Conservation (phyloP, 2,329 filamentous ascomycete species). For the Monilinia aucupariae region DNA sequence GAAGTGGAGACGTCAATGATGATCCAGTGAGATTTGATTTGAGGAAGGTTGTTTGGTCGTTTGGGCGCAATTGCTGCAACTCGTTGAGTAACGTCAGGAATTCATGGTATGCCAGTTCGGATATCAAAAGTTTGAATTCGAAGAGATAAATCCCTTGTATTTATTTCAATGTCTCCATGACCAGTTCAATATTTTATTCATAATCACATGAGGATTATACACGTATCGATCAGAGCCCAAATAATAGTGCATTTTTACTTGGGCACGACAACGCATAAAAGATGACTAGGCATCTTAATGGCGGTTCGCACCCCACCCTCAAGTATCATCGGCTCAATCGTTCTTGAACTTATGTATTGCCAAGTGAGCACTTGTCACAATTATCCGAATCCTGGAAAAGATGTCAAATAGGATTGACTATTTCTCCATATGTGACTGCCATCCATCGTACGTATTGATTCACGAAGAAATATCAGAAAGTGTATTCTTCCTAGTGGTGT, state of each 20-base stretch:
- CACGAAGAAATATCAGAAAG: neutral
- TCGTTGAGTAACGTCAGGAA: neutral
- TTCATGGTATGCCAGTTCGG: neutral
- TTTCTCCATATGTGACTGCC: too few species aligned
- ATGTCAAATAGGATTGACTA: neutral
- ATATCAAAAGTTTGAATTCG: conserved; percentile 8
- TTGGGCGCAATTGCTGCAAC: neutral
- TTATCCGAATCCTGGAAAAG: neutral
- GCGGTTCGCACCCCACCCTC: conserved; percentile 5
- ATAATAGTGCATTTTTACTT: conserved; percentile 7
- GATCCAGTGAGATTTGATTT: neutral
- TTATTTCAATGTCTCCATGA: neutral
- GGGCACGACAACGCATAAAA: conserved; percentile 10
- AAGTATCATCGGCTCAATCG: neutral
- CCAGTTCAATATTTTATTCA: neutral
- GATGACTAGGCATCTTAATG: neutral
- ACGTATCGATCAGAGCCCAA: conserved; percentile 13
- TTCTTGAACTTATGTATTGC: neutral
- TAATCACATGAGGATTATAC: conserved; percentile 2
- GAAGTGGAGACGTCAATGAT: neutral
- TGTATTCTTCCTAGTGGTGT: too few species aligned
- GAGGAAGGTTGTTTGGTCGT: neutral
- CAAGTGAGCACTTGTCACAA: neutral
- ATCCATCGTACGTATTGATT: neutral
- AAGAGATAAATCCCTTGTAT: neutral